phyloP scores from a whole-genome alignment of 768 basidiomycete genomes.

The Boletus vermiculosoides region DNA sequence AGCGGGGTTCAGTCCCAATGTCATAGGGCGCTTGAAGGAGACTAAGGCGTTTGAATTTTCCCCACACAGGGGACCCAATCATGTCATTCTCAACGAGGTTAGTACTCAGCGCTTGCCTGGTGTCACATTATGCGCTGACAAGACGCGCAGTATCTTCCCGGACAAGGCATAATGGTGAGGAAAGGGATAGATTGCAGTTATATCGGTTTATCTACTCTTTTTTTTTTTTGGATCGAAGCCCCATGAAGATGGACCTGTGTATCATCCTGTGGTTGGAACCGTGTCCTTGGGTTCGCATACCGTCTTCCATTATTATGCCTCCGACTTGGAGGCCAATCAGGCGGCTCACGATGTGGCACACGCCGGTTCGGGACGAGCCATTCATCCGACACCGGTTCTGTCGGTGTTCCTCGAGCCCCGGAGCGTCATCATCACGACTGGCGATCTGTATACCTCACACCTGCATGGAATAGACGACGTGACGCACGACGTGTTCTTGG shows the following conservation, averaged over 20 bases:
- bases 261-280: constrained; percentile 87
- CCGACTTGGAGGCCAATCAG: constrained; percentile 32
- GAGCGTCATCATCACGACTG: constrained; percentile 76
- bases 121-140: constrained; percentile 15
- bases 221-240: constrained; percentile 48
- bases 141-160: constrained; percentile 65
- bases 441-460: constrained; percentile 63
- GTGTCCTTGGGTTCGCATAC: constrained; percentile 83
- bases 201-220: constrained; percentile 1
- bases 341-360: constrained; percentile 17
- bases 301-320: constrained; percentile 80
- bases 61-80: constrained; percentile 74
- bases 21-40: constrained; percentile 64
- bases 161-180: constrained; percentile 90
- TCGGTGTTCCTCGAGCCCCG: constrained; percentile 83
- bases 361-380: constrained; percentile 44
- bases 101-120: constrained; percentile 11
- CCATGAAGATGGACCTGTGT: constrained; percentile 90
- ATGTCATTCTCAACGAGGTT: constrained; percentile 87
- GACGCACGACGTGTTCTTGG: constrained; percentile 46
- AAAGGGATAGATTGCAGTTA: constrained; percentile 11
- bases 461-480: constrained; percentile 79
- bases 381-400: constrained; percentile 62
- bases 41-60: constrained; percentile 64
- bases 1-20: constrained; percentile 61